Evolutionary conservation across 768 basidiomycete genomes (phyloP), one percentile per base, ranked within the genome.

Genomic region (Lactarius deliciosus): DNA sequence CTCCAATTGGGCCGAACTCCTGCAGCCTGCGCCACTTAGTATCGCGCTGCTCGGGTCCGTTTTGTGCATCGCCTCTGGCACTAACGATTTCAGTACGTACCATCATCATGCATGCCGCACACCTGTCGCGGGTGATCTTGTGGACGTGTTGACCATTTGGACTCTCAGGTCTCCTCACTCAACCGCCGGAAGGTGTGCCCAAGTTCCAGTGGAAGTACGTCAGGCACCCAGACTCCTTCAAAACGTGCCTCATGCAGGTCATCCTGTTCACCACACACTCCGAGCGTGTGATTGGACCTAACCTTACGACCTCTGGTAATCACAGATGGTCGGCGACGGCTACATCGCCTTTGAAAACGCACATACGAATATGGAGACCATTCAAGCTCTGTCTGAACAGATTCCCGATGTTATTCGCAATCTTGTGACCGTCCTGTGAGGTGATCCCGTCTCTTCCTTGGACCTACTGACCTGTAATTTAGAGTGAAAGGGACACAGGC

Each of bases 1-100:
- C 36, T 65, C 66, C 22, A 68, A 68, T 47, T 68, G 66, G 66
- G 66, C 64, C 25, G 63, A 64, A 16, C 64, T 68, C n/a, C 57
- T 68, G 30, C 66, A 68, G 25, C 66, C 66, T 34, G 66, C 66
- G 9, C 66, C 66, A 4, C 25, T 68, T 9, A 58, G 56, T 16
- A 65, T 68, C 25, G 34, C 66, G 4, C 64, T 68, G 6, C 56
- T 68, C 30, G 66, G 66, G n/a, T 45, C 40, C 28, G 60, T 68
- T 22, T 10, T 68, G 22, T 47, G 64, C 30, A 34, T 68, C 41
- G 63, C 66, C 43, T 59, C 64, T 16, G 38, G 64, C 43, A 64
- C 63, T 13, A 45, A 47, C 45, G 66, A 68, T 38, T 64, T 68
- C 43, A 59, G 59, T 60, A 11, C 25, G 47, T 50, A 16, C 15